Evolutionary conservation across 805 yeast species (phyloP), one percentile per base, ranked within the genome.

Genomic region (Pichia insulana): DNA sequence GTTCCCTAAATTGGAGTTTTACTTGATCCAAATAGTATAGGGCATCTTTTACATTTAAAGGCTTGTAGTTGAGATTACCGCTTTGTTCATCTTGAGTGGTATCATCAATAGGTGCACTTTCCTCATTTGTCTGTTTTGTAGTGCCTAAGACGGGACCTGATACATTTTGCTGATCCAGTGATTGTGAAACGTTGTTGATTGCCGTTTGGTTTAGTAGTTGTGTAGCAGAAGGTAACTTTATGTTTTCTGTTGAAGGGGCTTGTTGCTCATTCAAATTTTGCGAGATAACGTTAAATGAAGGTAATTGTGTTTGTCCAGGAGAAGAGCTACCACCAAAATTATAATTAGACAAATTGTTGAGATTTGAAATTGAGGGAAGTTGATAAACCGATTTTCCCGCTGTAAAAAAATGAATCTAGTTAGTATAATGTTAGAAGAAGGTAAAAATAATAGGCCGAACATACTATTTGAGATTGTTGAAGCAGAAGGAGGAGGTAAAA

Each of bases 21-120:
- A 92, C 98, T 64, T 89, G 96, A 59, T 94, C 98, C 52, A 92
- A 73, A 58, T 94, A 92, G 9, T 96, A 80, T 50, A 92, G 70
- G 6, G 99, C 99, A 63, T 92, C 99, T 59, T 86, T 87, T 39
- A 92, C 97, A 57, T 92, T 92, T 54, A 92, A 68, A 2, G 97
- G 96, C 52, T 88, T 70, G 59, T 82, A 82, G 30, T 55, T 55
- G 44, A 55, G 68, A 42, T 46, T 47, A 25, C 56, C 57, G 7
- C 55, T 58, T 36, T 59, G 53, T n/a, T 45, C 43, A 22, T 50
- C 44, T 16, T 19, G 35, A 7, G 22, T 32, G 19, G 15, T 36
- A 3, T 16, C 20, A 7, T 40, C 33, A 12, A 11, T 16, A 8
- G 35, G 25, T 8, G 25, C 25, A 22, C 25, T 22, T 22, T 22